Percentiles rank a stretch among this genome's conserved stretches.
Evolutionary conservation across 495 filamentous ascomycete genomes (phyloP).

Genomic region (Trichoderma parareesei): DNA sequence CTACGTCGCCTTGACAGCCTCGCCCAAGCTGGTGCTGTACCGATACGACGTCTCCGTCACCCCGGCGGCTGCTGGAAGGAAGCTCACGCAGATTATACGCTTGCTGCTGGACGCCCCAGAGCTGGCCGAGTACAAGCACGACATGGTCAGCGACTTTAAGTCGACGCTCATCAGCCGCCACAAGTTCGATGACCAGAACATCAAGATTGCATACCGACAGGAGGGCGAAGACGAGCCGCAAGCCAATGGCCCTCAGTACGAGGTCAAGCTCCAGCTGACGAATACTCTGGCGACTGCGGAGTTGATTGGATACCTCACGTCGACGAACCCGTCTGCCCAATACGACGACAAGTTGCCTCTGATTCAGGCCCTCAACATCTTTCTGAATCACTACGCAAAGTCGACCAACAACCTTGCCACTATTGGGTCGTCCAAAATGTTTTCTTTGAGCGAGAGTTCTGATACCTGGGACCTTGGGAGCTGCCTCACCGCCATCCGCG

Average conservation of each 20-base stretch:
- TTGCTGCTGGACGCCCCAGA: constrained; percentile 40
- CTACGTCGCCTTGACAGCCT: constrained; percentile 36
- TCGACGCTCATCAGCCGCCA: constrained; percentile 38
- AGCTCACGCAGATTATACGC: constrained; percentile 37
- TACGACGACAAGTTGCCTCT: constrained; percentile 30
- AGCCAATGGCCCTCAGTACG: constrained; percentile 29
- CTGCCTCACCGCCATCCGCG: constrained; percentile 43
- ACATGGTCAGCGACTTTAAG: constrained; percentile 44
- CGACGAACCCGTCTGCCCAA: constrained; percentile 26
- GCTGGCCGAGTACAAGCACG: constrained; percentile 20
- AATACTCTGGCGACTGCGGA: constrained; percentile 34
- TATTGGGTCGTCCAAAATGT: constrained; percentile 20
- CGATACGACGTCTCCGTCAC: constrained; percentile 37
- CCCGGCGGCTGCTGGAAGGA: constrained; percentile 31
- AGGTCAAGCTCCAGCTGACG: constrained; percentile 30
- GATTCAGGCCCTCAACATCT: constrained; percentile 31
- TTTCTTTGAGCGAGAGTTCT: constrained; percentile 15
- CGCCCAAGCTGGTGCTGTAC: constrained; percentile 27
- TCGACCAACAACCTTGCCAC: constrained; percentile 14
- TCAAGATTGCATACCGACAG: constrained; percentile 24
- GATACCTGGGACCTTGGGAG: constrained; percentile 23
- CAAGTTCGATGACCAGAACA: constrained; percentile 29
- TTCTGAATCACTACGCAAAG: constrained; percentile 26
- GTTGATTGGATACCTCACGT: constrained; percentile 40
- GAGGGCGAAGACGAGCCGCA: constrained; percentile 14